Conservation (phyloP, 2,329 filamentous ascomycete species). For the Nemania bipapillata region DNA sequence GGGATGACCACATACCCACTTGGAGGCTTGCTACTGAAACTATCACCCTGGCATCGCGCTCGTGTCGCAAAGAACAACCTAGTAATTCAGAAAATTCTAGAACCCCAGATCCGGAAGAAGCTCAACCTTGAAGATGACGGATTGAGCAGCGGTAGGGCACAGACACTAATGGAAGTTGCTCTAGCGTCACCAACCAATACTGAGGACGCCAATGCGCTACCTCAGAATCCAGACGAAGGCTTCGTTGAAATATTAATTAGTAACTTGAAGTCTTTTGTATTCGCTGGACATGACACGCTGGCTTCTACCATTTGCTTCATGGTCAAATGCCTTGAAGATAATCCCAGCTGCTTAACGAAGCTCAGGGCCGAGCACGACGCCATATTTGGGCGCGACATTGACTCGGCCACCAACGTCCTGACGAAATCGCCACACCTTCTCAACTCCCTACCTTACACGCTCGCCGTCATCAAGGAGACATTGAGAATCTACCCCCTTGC, state of each 20-base stretch:
- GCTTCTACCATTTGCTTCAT: slow-evolving; percentile 30
- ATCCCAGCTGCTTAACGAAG: slow-evolving; percentile 10
- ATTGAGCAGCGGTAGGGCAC: too few species aligned
- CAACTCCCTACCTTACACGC: slow-evolving; percentile 12
- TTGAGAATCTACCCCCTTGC: slow-evolving; percentile 12
- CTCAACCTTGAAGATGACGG: not conserved
- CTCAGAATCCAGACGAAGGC: not conserved
- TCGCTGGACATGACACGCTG: slow-evolving; percentile 33
- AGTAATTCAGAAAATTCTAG: not conserved
- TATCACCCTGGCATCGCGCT: not conserved
- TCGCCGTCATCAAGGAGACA: slow-evolving; percentile 24
- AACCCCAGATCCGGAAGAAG: not conserved
- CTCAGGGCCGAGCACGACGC: slow-evolving; percentile 32
- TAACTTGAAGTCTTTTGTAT: slow-evolving; percentile 33
- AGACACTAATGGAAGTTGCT: not conserved
- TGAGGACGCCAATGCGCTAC: not conserved
- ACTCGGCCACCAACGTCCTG: not conserved
- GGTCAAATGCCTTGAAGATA: slow-evolving; percentile 23
- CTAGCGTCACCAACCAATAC: not conserved
- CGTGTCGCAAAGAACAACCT: not conserved
- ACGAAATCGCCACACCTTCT: not conserved
- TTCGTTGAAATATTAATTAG: not conserved
- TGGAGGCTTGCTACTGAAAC: too few species aligned
- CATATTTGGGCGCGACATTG: slow-evolving; percentile 15
- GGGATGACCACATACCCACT: too few species aligned